These are phyloP conservation scores for Pleurostoma richardsiae DNA, from an alignment of 2,329 filamentous ascomycete genomes.

Conservation along the genomic window DNA sequence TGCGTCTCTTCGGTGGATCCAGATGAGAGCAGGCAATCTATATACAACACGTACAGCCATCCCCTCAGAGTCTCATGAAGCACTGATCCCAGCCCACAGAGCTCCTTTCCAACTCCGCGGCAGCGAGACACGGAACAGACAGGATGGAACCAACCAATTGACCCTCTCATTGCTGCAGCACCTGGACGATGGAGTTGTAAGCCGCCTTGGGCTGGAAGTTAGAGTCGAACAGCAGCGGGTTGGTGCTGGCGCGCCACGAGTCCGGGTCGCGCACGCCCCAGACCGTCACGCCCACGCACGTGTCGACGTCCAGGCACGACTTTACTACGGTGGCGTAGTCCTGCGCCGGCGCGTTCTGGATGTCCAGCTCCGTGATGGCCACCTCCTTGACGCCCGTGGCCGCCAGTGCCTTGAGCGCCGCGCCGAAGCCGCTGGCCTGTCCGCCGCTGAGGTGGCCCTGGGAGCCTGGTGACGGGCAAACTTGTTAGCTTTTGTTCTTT, in stretches of 20 bases:
- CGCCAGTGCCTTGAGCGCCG: conserved; percentile 48
- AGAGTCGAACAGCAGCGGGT: conserved; percentile 49
- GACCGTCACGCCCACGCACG: conserved; percentile 15
- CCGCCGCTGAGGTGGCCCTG: conserved; percentile 49
- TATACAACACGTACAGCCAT: no score
- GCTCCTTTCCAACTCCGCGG: no score
- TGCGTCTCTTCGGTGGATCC: no score
- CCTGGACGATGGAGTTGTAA: conserved; percentile 38
- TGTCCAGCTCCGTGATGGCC: conserved; percentile 65
- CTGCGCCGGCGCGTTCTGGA: conserved; percentile 45
- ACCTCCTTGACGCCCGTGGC: conserved; percentile 46
- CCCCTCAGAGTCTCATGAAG: no score
- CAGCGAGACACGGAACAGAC: no score
- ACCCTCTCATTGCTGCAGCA: neutral
- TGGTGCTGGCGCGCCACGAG: conserved; percentile 44
- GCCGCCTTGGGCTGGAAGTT: conserved; percentile 46
- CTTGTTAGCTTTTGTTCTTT: no score
- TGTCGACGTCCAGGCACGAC: conserved; percentile 14
- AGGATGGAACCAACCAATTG: no score
- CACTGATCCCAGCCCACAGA: no score
- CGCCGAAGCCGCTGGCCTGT: conserved; percentile 35
- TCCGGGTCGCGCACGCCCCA: conserved; percentile 25
- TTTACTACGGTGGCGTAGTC: conserved; percentile 52
- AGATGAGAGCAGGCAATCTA: no score
- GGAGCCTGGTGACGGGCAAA: conserved; percentile 27